Percentiles rank a stretch among this genome's conserved stretches.
phyloP scores from a whole-genome alignment of 345 rosid genomes.

The Eucalyptus polyanthemos region DNA sequence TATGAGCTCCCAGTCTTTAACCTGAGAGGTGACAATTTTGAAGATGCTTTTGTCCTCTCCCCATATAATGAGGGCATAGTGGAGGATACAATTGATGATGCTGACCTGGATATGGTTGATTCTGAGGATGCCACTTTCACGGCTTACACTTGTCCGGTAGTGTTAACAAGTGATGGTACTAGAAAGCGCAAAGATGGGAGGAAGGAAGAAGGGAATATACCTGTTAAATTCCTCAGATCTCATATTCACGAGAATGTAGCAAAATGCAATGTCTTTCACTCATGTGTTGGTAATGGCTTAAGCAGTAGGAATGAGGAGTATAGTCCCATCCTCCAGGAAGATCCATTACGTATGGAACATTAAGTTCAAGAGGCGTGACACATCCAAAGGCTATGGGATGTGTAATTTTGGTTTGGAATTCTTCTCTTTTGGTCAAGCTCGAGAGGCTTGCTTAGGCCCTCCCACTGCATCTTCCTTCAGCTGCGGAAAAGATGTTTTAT shows the following conservation, averaged over 20 bases:
- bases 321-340: conserved; percentile 3
- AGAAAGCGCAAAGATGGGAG: conserved; percentile 67
- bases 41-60: background rate
- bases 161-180: conserved; percentile 7
- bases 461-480: background rate
- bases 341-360: conserved; percentile 17
- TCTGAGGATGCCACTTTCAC: background rate
- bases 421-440: background rate
- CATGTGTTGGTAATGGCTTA: conserved; percentile 9
- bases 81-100: background rate
- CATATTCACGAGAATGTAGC: conserved; percentile 5
- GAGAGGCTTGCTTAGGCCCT: background rate
- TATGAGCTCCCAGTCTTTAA: background rate
- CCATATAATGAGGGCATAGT: background rate
- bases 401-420: background rate
- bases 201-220: conserved; percentile 20
- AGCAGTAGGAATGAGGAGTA: conserved; percentile 36
- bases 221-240: conserved; percentile 34
- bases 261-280: conserved; percentile 1
- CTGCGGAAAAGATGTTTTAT: background rate
- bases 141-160: conserved; percentile 1
- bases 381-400: background rate
- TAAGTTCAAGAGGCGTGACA: background rate
- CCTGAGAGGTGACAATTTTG: background rate
- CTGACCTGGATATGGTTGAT: conserved; percentile 23